Percentiles rank a stretch among this genome's conserved stretches.
phyloP scores from a whole-genome alignment of 1,284 basidiomycete genomes.

The Leccinum solheimii region DNA sequence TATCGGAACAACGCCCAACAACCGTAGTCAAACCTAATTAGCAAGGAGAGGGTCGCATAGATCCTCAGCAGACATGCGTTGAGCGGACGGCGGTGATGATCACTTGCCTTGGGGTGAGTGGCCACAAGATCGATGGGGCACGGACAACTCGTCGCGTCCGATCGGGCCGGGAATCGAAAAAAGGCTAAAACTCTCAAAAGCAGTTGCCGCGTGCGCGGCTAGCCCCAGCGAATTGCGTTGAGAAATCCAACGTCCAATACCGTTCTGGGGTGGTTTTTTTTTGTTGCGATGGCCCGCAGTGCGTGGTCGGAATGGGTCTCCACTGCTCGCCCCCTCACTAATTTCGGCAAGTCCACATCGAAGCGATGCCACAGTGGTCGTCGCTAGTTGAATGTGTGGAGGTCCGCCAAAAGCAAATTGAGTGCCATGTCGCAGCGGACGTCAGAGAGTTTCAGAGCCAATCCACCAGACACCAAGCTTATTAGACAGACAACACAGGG shows the following conservation, averaged over 20 bases:
- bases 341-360: background rate
- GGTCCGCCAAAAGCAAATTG: conserved; percentile 3
- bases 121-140: background rate
- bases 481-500: background rate
- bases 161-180: conserved; percentile 11
- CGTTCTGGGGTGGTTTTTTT: conserved; percentile 2
- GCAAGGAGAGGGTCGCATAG: background rate
- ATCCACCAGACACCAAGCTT: conserved; percentile 3
- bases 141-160: background rate
- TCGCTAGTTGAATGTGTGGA: background rate
- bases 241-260: background rate
- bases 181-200: conserved; percentile 24
- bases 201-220: conserved; percentile 12
- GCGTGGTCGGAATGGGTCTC: background rate
- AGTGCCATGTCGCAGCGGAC: background rate
- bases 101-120: conserved; percentile 2
- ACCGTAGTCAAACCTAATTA: background rate
- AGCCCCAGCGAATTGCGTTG: background rate
- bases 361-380: background rate
- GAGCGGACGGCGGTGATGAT: background rate
- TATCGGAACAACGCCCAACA: background rate
- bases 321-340: no score
- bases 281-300: background rate
- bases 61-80: background rate
- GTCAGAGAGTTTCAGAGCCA: background rate